Percentiles rank a stretch among this genome's conserved stretches.
Conservation (phyloP, 306 rosid species). For the Elaeagnus macrophylla region DNA sequence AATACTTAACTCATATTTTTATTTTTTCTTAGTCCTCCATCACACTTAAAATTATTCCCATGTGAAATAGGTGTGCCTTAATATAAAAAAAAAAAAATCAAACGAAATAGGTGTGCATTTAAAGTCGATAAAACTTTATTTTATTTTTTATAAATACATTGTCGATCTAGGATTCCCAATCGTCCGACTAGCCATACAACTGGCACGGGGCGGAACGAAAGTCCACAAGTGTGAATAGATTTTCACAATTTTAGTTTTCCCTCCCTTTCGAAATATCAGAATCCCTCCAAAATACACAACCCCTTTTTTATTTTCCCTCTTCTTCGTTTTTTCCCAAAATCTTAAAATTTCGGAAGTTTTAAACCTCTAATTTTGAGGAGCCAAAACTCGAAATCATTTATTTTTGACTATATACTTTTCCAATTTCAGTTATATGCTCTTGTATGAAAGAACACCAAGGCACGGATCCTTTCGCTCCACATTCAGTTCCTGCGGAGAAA, state of each 20-base stretch:
- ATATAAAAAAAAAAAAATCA: no score
- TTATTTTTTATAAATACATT: no score
- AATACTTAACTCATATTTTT: no score
- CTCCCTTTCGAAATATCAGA: slow-evolving; percentile 24
- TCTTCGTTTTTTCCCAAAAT: slow-evolving; percentile 11
- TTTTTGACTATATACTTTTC: no score
- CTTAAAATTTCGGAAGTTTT: slow-evolving; percentile 3
- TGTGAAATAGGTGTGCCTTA: no score
- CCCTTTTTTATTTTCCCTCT: slow-evolving; percentile 35
- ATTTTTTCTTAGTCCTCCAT: no score
- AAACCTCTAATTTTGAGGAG: slow-evolving; percentile 6
- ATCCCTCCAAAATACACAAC: slow-evolving; percentile 8
- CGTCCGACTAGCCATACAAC: no score
- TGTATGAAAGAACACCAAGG: slow-evolving; percentile 7
- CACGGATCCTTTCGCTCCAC: not conserved
- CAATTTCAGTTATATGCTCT: not conserved
- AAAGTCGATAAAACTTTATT: no score
- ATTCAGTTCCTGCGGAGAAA: not conserved
- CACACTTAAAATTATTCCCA: no score
- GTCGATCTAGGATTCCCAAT: no score
- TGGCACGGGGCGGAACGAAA: slow-evolving; percentile 12
- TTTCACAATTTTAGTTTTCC: no score
- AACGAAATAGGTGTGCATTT: no score
- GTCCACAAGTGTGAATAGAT: not conserved
- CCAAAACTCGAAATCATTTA: not conserved